Evolutionary conservation across 768 basidiomycete species (phyloP).

Genomic region (Tulasnella sp.): DNA sequence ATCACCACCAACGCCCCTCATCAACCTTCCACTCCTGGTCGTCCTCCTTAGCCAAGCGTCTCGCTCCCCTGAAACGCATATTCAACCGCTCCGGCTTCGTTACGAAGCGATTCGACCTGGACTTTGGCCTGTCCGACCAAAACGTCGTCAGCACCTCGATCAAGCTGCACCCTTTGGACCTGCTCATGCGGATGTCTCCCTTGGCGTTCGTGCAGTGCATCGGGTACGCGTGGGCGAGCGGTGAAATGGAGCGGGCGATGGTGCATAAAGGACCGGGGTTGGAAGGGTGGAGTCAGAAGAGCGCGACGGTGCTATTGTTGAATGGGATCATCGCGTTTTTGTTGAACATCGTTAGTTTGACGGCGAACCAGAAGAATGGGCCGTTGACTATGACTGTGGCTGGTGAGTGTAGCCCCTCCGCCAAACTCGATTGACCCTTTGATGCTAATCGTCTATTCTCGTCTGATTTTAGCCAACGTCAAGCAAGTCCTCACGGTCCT

Average conservation of each 20-base stretch:
- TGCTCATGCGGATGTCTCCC: slow-evolving; percentile 84
- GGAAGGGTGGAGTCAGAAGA: background rate
- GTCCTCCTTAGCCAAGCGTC: slow-evolving; percentile 24
- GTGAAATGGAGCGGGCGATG: slow-evolving; percentile 65
- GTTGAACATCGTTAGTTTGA: slow-evolving; percentile 89
- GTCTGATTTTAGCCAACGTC: slow-evolving; percentile 56
- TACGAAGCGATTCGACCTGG: slow-evolving; percentile 9
- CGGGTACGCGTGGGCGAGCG: slow-evolving; percentile 63
- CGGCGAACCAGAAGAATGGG: slow-evolving; percentile 88
- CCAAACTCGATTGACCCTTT: background rate
- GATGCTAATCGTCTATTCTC: too few species aligned
- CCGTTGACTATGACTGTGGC: slow-evolving; percentile 91
- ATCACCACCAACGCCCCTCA: background rate
- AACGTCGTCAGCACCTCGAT: background rate
- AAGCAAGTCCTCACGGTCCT: slow-evolving; percentile 90
- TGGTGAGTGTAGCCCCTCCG: slow-evolving; percentile 39
- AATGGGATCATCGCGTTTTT: slow-evolving; percentile 89
- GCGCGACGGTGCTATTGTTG: slow-evolving; percentile 44
- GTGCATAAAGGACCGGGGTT: slow-evolving; percentile 40
- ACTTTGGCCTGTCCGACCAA: background rate
- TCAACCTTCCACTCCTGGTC: too few species aligned
- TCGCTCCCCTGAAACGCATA: slow-evolving; percentile 23
- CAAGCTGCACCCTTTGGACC: slow-evolving; percentile 67
- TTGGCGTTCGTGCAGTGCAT: slow-evolving; percentile 86
- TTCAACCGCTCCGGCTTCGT: slow-evolving; percentile 29